Base-by-base conservation (phyloP, 352 stramenopile species). In the Phytophthora pisi region DNA sequence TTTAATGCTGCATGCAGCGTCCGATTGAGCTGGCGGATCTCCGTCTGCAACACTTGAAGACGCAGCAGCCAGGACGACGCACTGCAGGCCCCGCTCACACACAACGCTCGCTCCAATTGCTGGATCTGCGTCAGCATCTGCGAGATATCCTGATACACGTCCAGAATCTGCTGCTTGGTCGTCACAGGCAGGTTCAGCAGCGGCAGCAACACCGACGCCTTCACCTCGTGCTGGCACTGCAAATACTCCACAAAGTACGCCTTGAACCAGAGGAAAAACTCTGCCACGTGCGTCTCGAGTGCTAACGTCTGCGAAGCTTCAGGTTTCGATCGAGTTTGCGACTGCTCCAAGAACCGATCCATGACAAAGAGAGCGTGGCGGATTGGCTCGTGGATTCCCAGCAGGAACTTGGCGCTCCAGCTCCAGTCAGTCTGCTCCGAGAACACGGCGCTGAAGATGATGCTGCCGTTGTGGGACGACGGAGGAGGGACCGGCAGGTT, bases 291-390 rank as follows among this genome's bases (percentile, higher is more conserved):
- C 4, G 61, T 65, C 51, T 89, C 78, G n/a, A 88, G 61, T 4
- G 65, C 65, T 34, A 77, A 52, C 16, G 74, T 75, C 11, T 73
- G 43, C 0, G 72, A 70, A 59, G 53, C 67, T 52, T 72, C 68
- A 6, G 73, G 71, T 26, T 72, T 76, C 4, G 71, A 70, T 23
- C 74, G 51, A 47, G 69, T 68, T 31, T 89, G 79, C 9, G 66
- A 81, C 49, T 87, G 83, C 26, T 90, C 79, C n/a, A 95, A 57
- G 47, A 92, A 95, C 16, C 82, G 78, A 64, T 95, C 85, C 68
- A 92, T 92, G 47, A 95, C 87, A 61, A 89, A 93, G 1, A 95
- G 78, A 20, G 87, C 85, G 51, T 95, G 87, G 7, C 87, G 85
- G 61, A 95, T 80, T 4, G 87, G 87, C 31, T 95, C 87, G 42